Evolutionary conservation across 768 basidiomycete species (phyloP).

Genomic region (Kockovaella imperatae): DNA sequence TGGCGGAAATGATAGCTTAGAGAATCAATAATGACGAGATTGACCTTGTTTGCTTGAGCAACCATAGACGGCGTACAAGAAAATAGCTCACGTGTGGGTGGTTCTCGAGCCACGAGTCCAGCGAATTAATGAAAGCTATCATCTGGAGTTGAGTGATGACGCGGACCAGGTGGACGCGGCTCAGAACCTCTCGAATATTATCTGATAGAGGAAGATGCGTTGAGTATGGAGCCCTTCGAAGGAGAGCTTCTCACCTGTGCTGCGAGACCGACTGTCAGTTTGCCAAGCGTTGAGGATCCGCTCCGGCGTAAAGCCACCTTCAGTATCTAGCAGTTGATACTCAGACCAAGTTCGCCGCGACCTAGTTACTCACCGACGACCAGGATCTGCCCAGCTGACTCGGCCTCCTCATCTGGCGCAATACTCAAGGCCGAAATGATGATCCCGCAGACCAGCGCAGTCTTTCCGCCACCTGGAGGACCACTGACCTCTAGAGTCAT

Average conservation of each 20-base stretch:
- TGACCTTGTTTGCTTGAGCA: slow-evolving; percentile 12
- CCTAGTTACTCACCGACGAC: slow-evolving; percentile 27
- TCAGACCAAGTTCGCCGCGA: neutral
- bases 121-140: slow-evolving; percentile 35
- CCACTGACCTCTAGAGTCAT: slow-evolving; percentile 37
- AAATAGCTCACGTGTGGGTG: slow-evolving; percentile 26
- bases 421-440: slow-evolving; percentile 22
- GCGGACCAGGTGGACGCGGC: slow-evolving; percentile 35
- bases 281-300: slow-evolving; percentile 18
- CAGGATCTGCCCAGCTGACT: slow-evolving; percentile 21
- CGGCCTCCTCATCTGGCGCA: slow-evolving; percentile 14
- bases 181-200: slow-evolving; percentile 16
- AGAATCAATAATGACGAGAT: slow-evolving; percentile 41
- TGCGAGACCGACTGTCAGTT: too few relatives aligned
- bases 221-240: too few relatives aligned
- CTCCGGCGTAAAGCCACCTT: slow-evolving; percentile 32
- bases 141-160: slow-evolving; percentile 38
- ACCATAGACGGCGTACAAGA: neutral
- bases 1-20: slow-evolving; percentile 42
- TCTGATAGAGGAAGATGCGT: neutral
- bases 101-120: slow-evolving; percentile 35
- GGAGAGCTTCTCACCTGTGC: too few relatives aligned
- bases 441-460: slow-evolving; percentile 20
- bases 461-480: slow-evolving; percentile 42
- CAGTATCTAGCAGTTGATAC: slow-evolving; percentile 28